A percentile compares a stretch with the other conserved stretches of the same genome.
Conservation (phyloP, 768 basidiomycete genomes). For the Suillus lakei region DNA sequence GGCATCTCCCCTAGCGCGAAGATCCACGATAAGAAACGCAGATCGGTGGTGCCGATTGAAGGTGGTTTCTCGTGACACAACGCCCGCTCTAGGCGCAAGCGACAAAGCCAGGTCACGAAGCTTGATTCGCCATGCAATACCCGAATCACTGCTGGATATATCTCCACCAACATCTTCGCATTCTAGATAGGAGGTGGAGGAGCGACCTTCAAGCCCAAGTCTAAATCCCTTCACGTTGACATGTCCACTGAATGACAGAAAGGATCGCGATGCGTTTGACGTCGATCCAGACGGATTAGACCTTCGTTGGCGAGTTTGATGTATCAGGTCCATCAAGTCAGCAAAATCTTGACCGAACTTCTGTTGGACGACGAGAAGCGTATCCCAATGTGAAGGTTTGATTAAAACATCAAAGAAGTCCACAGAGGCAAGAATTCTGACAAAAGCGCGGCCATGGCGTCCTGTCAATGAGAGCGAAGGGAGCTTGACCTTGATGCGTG, state of each 20-base stretch:
- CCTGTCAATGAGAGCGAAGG: conserved; percentile 72
- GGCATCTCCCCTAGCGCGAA: conserved; percentile 49
- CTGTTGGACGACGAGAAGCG: conserved; percentile 80
- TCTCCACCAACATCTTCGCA: conserved; percentile 75
- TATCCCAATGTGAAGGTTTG: conserved; percentile 85
- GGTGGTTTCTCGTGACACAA: conserved; percentile 38
- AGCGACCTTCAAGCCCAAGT: conserved; percentile 74
- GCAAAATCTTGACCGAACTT: conserved; percentile 91
- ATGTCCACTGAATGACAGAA: conserved; percentile 49
- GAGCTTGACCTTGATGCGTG: conserved; percentile 64
- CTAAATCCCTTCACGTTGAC: conserved; percentile 81
- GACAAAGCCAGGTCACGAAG: conserved; percentile 84
- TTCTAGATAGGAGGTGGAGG: conserved; percentile 76
- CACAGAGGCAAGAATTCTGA: conserved; percentile 63
- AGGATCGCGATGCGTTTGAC: conserved; percentile 18
- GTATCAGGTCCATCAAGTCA: conserved; percentile 71
- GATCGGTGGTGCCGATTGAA: conserved; percentile 69
- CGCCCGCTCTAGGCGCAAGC: conserved; percentile 62
- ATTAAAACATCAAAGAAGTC: conserved; percentile 75
- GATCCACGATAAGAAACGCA: conserved; percentile 85
- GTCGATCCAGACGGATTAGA: conserved; percentile 15
- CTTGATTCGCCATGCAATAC: conserved; percentile 66
- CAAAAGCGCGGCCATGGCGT: conserved; percentile 46
- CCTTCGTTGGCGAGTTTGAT: conserved; percentile 54
- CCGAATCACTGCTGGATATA: conserved; percentile 46